A percentile compares a stretch with the other conserved stretches of the same genome.
phyloP scores from a whole-genome alignment of 2,329 filamentous ascomycete genomes.

The Chaetoscypha palmicola region DNA sequence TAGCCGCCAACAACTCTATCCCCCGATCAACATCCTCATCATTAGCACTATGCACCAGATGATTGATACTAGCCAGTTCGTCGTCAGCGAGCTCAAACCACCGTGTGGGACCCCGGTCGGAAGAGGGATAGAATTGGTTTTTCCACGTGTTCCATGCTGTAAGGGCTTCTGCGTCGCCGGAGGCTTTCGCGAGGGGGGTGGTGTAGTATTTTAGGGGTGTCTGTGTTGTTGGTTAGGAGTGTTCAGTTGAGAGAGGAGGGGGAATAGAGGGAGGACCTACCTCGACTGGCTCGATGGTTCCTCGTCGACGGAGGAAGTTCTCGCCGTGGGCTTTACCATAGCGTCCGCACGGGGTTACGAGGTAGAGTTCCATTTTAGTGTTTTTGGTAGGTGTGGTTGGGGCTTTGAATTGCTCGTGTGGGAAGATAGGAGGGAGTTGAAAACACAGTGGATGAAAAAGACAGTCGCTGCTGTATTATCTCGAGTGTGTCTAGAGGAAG shows the following conservation, averaged over 20 bases:
- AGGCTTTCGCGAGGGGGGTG: constrained; percentile 2
- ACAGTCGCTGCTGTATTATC: no score
- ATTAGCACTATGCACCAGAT: background rate
- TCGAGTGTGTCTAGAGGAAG: no score
- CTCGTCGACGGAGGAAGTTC: constrained; percentile 4
- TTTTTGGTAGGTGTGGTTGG: background rate
- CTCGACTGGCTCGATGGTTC: constrained; percentile 7
- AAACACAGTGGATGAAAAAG: no score
- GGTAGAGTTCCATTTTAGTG: constrained; percentile 3
- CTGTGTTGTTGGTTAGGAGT: background rate
- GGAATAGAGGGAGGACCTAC: background rate
- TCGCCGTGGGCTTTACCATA: constrained; percentile 9
- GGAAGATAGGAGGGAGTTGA: no score
- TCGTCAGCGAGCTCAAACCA: constrained; percentile 9
- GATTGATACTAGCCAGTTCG: constrained; percentile 3
- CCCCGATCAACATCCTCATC: background rate
- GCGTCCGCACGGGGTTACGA: constrained; percentile 7
- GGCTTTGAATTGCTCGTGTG: no score
- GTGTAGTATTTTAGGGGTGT: constrained; percentile 8
- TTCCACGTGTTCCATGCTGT: constrained; percentile 7
- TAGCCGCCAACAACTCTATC: background rate
- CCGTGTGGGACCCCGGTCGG: background rate
- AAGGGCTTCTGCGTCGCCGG: background rate
- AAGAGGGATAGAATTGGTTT: background rate
- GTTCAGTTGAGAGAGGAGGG: background rate